phyloP scores from a whole-genome alignment of 2,329 filamentous ascomycete species.

The Stemphylium lycopersici region DNA sequence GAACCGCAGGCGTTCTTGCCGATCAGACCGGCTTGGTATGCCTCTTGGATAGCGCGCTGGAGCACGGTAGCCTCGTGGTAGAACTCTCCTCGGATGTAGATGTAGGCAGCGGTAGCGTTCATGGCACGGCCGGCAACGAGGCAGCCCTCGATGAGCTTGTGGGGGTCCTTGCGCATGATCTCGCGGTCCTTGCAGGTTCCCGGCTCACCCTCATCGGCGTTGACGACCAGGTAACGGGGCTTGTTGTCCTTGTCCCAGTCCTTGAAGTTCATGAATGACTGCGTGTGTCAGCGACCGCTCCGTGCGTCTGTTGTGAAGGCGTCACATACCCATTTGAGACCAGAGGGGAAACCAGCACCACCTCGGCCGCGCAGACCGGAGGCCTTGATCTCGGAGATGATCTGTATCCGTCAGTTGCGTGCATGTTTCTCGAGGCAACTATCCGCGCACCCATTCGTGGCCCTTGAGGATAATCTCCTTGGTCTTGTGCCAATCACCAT shows the following conservation, averaged over 20 bases:
- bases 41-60: conserved; percentile 95
- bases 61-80: conserved; percentile 93
- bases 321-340: conserved; percentile 88
- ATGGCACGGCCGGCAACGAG: conserved; percentile 94
- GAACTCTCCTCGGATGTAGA: conserved; percentile 99
- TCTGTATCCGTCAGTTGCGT: conserved; percentile 57
- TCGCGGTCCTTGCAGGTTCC: conserved; percentile 99
- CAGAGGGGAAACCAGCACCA: conserved; percentile 96
- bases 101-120: conserved; percentile 98
- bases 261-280: conserved; percentile 99
- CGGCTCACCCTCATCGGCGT: conserved; percentile 97
- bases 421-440: neutral
- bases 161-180: conserved; percentile 99
- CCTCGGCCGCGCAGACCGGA: conserved; percentile 94
- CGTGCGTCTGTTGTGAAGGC: neutral
- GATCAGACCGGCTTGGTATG: conserved; percentile 91
- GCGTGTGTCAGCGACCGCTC: conserved; percentile 29
- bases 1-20: conserved; percentile 98
- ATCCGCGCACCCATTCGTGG: conserved; percentile 77
- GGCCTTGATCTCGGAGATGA: conserved; percentile 96
- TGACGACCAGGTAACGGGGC: conserved; percentile 95
- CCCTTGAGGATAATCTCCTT: conserved; percentile 98
- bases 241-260: conserved; percentile 98
- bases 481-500: conserved; percentile 99
- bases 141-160: conserved; percentile 98